Percentiles rank a stretch among this genome's conserved stretches.
These are phyloP conservation scores for Termitomyces heimii DNA, from an alignment of 768 basidiomycete genomes.

Conservation along the genomic window DNA sequence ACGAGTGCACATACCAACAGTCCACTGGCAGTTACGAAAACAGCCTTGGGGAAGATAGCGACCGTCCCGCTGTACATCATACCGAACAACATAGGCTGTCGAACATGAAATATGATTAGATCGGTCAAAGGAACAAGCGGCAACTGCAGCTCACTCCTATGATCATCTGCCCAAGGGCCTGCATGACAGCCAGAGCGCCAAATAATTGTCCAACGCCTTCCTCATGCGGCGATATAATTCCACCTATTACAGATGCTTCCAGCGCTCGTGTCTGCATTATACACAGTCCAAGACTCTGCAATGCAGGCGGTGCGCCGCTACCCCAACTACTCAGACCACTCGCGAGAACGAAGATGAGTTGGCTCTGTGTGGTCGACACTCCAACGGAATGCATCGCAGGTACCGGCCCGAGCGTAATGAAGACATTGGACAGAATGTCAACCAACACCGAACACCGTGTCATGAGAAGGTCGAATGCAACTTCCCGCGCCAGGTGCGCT, in stretches of 20 bases:
- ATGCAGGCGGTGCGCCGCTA: conserved; percentile 63
- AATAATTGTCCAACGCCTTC: conserved; percentile 52
- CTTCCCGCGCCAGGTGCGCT: conserved; percentile 52
- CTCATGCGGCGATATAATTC: conserved; percentile 14
- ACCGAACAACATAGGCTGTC: conserved; percentile 66
- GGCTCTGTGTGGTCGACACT: conserved; percentile 18
- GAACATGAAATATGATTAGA: conserved; percentile 4
- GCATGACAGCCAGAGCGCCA: conserved; percentile 66
- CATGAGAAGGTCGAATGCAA: conserved; percentile 64
- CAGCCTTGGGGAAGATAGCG: conserved; percentile 59
- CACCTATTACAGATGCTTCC: conserved; percentile 13
- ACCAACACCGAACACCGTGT: conserved; percentile 56
- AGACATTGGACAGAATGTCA: conserved; percentile 58
- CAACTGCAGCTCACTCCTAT: conserved; percentile 31
- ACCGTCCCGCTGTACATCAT: conserved; percentile 67
- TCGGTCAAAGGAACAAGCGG: background rate
- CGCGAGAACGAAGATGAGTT: conserved; percentile 54
- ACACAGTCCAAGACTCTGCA: conserved; percentile 68
- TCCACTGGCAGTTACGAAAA: conserved; percentile 53
- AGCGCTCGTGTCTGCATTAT: conserved; percentile 43
- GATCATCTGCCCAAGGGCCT: conserved; percentile 67
- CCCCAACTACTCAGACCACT: conserved; percentile 57
- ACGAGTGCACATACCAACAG: conserved; percentile 37
- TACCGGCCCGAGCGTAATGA: conserved; percentile 50
- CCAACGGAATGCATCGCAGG: conserved; percentile 26